Conservation (phyloP, 345 rosid species). For the Eucalyptus marginata region DNA sequence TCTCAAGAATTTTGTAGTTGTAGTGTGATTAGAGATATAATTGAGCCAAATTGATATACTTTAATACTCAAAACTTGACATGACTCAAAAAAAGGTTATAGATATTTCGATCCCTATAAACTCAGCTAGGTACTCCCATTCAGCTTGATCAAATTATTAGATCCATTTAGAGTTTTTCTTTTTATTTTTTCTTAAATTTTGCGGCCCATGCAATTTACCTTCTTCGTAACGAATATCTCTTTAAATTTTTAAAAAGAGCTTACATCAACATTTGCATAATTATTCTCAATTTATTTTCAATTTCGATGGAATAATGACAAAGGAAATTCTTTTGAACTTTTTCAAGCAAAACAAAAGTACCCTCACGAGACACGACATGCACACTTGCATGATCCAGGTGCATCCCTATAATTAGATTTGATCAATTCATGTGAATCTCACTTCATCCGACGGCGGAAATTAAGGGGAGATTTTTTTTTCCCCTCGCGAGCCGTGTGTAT, state of each 20-base stretch:
- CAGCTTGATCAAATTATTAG: not conserved
- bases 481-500: not conserved
- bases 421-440: not conserved
- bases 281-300: not conserved
- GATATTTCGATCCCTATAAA: not conserved
- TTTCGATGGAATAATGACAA: not conserved
- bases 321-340: not conserved
- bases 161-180: too few species aligned
- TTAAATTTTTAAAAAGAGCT: not conserved
- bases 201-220: too few species aligned
- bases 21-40: accelerated
- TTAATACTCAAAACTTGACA: not conserved
- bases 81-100: accelerated
- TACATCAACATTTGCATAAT: not conserved
- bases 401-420: not conserved
- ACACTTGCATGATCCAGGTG: not conserved
- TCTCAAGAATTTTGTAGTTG: accelerated
- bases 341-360: not conserved
- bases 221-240: not conserved
- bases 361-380: not conserved
- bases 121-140: not conserved
- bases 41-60: not conserved
- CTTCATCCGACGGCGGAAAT: not conserved
- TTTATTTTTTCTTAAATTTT: too few species aligned
- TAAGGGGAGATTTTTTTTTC: too few species aligned